Evolutionary conservation across 495 filamentous ascomycete genomes (phyloP), one percentile per base, ranked within the genome.

Genomic region (Hypoxylon fuscum): DNA sequence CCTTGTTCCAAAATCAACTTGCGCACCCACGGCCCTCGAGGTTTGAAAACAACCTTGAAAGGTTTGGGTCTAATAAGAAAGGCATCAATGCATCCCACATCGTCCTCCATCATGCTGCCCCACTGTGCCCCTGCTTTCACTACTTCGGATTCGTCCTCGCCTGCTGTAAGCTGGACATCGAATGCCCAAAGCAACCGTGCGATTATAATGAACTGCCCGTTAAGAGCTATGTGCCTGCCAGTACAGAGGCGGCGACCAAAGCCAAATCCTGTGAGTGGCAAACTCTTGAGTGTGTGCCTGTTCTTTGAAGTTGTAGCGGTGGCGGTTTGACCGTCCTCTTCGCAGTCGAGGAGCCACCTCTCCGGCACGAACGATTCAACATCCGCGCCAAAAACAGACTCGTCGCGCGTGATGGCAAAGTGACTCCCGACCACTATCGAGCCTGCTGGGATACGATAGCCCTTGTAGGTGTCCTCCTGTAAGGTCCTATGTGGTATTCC

Each of bases 381-480:
- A 42, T 80, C 74, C 8, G 79, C 78, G 25, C 81, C 84, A 49
- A 80, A 77, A 32, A 50, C 25, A 6, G 74, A 69, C 45, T 74
- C 68, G 64, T 84, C 81, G 41, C 80, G 74, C 45, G 80, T 76
- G 52, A 85, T 83, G 14, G 80, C 77, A 80, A 78, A 84, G 21
- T 71, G 71, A 56, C 82, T 83, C 14, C 77, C 79, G 0, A 83
- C 46, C 37, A 85, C 69, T 6, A 78, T 79, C 21, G 78, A 79
- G 14, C 22, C 80, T 7, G 72, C 65, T 3, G 76, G 76, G 23
- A 78, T 79, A 10, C 68, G 71, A 53, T 71, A 77, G 4, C 74
- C 74, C 40, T 71, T 50, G 61, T 81, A 83, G 15, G 68, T 49
- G 48, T 83, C 79, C 34, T 79, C 77, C 44, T 75, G 64, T 10